Conservation (phyloP, 257 asterid genomes). For the Henckelia pumila region DNA sequence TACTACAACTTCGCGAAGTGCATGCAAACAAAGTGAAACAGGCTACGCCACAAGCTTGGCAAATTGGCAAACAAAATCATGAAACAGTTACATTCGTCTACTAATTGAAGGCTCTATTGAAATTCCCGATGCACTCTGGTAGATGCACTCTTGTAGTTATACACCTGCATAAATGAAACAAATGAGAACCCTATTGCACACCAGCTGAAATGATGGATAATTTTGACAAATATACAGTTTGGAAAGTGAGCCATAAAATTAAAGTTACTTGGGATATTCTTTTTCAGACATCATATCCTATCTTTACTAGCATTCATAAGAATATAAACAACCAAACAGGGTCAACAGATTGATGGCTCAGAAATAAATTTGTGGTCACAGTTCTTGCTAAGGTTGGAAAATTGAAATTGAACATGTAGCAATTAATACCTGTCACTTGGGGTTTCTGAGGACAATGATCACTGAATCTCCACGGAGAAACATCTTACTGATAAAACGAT, state of each 20-base stretch:
- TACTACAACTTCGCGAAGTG: too few species aligned
- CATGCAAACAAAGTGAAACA: background rate
- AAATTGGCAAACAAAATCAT: background rate
- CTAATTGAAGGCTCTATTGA: background rate
- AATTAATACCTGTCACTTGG: constrained; percentile 56
- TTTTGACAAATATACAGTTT: background rate
- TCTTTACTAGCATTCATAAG: too few species aligned
- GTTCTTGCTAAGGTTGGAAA: background rate
- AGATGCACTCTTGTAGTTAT: background rate
- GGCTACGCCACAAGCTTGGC: background rate
- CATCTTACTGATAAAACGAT: constrained; percentile 84
- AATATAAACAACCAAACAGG: background rate
- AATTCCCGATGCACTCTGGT: background rate
- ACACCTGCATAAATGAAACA: background rate
- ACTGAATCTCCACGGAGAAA: constrained; percentile 94
- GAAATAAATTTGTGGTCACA: background rate
- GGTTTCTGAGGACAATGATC: constrained; percentile 81
- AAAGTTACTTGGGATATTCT: background rate
- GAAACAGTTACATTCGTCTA: background rate
- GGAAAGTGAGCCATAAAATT: background rate
- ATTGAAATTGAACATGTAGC: background rate
- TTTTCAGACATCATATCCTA: background rate
- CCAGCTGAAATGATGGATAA: background rate
- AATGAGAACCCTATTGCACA: background rate
- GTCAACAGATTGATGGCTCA: background rate